Percentiles rank a stretch among this genome's conserved stretches.
Conservation (phyloP, 2,329 filamentous ascomycete species). For the Colletotrichum sp. region DNA sequence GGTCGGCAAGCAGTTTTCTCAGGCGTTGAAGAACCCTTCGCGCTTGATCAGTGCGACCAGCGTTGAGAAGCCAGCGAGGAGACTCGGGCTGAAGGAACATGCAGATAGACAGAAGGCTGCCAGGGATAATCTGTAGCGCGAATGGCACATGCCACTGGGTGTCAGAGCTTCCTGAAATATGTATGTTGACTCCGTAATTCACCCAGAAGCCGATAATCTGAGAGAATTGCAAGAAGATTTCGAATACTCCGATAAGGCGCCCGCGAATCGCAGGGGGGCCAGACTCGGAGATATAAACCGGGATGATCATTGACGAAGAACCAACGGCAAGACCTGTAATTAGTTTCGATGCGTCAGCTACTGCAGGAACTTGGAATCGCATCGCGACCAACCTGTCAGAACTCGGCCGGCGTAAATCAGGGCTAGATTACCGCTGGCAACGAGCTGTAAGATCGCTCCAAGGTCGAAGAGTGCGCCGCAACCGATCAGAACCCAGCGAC, state of each 20-base stretch:
- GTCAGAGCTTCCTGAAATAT: constrained; percentile 15
- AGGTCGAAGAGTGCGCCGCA: constrained; percentile 53
- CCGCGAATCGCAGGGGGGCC: constrained; percentile 58
- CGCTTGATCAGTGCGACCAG: constrained; percentile 41
- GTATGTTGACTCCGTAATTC: constrained; percentile 33
- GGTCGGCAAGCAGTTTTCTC: constrained; percentile 37
- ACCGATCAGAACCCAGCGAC: constrained; percentile 55
- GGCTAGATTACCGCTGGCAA: constrained; percentile 52
- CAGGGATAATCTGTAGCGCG: constrained; percentile 45
- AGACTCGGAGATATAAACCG: constrained; percentile 63
- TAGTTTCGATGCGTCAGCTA: constrained; percentile 37
- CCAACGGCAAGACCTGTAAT: constrained; percentile 55
- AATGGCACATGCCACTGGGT: constrained; percentile 48
- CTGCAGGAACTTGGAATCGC: constrained; percentile 22
- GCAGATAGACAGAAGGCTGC: constrained; percentile 35
- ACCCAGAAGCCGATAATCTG: constrained; percentile 52
- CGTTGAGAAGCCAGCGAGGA: constrained; percentile 37
- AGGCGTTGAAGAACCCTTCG: constrained; percentile 41
- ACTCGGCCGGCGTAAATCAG: constrained; percentile 63
- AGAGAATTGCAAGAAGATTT: constrained; percentile 55
- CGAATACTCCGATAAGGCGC: constrained; percentile 53
- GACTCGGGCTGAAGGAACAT: constrained; percentile 42
- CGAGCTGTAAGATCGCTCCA: constrained; percentile 49
- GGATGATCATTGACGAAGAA: constrained; percentile 55
- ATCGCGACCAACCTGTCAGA: constrained; percentile 50